Evolutionary conservation across 208 protist species (phyloP).

Genomic region (Porcisia hertigi): DNA sequence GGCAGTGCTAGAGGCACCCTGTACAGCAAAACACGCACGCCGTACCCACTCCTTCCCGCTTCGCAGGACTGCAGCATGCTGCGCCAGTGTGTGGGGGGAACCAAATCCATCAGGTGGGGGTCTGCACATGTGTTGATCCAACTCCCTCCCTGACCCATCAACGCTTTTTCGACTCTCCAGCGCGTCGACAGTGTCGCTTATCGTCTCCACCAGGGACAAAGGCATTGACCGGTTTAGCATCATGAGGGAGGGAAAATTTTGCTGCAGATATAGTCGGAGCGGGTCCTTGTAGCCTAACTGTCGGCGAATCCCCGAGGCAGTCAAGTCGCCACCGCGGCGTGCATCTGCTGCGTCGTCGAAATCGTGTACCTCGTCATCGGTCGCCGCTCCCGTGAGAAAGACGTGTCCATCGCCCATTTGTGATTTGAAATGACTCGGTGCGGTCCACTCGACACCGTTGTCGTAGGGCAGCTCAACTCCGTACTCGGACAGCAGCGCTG

Average conservation of each 20-base stretch:
- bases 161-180: neutral
- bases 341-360: neutral
- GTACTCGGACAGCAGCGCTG: conserved; percentile 73
- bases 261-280: conserved; percentile 8
- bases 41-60: conserved; percentile 27
- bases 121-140: neutral
- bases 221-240: neutral
- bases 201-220: neutral
- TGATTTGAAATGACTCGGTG: conserved; percentile 58
- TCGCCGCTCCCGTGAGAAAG: conserved; percentile 66
- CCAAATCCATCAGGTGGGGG: neutral
- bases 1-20: conserved; percentile 8
- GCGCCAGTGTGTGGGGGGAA: neutral
- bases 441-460: conserved; percentile 38
- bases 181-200: neutral
- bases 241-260: conserved; percentile 11
- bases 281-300: conserved; percentile 3
- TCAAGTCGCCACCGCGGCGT: too few species aligned
- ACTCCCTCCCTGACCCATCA: neutral
- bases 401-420: conserved; percentile 58
- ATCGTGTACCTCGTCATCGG: conserved; percentile 4
- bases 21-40: conserved; percentile 17
- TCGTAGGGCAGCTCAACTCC: conserved; percentile 60
- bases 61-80: conserved; percentile 16
- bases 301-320: neutral